Evolutionary conservation across 1,139 yeast species (phyloP), one percentile per base, ranked within the genome.

Genomic region (Kluyveromyces marxianus): DNA sequence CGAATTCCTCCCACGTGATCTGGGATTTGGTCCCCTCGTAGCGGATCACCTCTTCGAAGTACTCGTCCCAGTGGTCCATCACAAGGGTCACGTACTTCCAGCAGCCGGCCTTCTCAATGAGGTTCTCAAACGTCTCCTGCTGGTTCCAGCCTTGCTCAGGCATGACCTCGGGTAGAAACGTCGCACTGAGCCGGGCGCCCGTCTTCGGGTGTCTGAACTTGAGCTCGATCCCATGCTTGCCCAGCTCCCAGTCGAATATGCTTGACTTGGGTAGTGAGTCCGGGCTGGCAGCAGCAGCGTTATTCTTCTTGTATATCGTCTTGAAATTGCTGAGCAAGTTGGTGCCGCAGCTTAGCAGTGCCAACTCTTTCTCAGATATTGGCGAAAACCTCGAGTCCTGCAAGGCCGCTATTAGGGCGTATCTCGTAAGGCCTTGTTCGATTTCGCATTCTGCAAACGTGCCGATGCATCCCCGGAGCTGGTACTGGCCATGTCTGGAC

Each of bases 91-190:
- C 47, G 42, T 49, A 14, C 7, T 46, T 40, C 43, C 44, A 47
- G 41, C 51, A 54, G 7, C 62, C 67, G 10, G 96, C 89, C 61
- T 92, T 92, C 35, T 72, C 69, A 3, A 92, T 76, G 40, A 94
- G 71, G 54, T 86, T 75, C 52, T 70, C 71, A 47, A 90, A 67
- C 0, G 98, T 90, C 21, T 84, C 81, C 21, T 69, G 66, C 58
- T 85, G 75, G 54, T 75, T 77, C 97, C 97, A 90, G 3, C 76
- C 79, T 56, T 90, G 95, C 53, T 90, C 97, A n/a, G 69, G 73
- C 14, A 96, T 95, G 1, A 94, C 97, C 40, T 81, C 84, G 0
- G 98, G 98, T 41, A 94, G 66, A 55, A 88, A 92, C 0, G 98
- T 92, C 0, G 97, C 89, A 44, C 83, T 76, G 7, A 58, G 48